phyloP scores from a whole-genome alignment of 495 filamentous ascomycete genomes.

The Xylaria bambusicola region DNA sequence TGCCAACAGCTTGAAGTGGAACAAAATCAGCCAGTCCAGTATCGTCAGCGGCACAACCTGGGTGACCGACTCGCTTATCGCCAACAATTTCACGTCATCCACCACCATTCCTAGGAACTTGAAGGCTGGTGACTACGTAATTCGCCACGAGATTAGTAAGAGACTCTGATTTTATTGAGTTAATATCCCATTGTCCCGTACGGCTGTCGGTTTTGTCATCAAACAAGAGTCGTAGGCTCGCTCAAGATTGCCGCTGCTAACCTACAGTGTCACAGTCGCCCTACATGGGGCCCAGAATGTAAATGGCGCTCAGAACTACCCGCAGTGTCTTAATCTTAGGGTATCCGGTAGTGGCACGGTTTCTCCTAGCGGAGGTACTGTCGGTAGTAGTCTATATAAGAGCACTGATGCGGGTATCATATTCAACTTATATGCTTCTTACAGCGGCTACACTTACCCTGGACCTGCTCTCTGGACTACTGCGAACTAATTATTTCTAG shows the following conservation, averaged over 20 bases:
- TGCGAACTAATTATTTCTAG: conserved; percentile 5
- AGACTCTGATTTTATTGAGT: no score
- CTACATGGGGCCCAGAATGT: conserved; percentile 57
- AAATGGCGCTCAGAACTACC: conserved; percentile 68
- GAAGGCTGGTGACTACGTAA: conserved; percentile 63
- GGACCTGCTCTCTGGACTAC: conserved; percentile 28
- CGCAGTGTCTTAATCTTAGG: conserved; percentile 65
- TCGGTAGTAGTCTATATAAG: conserved; percentile 58
- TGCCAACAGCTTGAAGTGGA: conserved; percentile 30
- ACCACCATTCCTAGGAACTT: conserved; percentile 61
- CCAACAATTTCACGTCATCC: conserved; percentile 60
- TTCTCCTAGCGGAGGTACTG: conserved; percentile 33
- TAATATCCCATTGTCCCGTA: no score
- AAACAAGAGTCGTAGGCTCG: no score
- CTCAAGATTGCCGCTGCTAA: background rate
- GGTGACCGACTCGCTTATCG: conserved; percentile 61
- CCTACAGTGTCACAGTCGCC: conserved; percentile 38
- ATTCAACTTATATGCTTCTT: conserved; percentile 58
- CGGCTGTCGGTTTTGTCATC: no score
- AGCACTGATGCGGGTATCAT: conserved; percentile 56
- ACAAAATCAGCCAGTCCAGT: conserved; percentile 57
- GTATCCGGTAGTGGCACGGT: conserved; percentile 60
- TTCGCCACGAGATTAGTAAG: conserved; percentile 65
- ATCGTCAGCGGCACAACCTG: conserved; percentile 56
- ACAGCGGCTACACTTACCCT: conserved; percentile 35